Conservation (phyloP, 2,329 filamentous ascomycete genomes). For the Alternaria arbusti region DNA sequence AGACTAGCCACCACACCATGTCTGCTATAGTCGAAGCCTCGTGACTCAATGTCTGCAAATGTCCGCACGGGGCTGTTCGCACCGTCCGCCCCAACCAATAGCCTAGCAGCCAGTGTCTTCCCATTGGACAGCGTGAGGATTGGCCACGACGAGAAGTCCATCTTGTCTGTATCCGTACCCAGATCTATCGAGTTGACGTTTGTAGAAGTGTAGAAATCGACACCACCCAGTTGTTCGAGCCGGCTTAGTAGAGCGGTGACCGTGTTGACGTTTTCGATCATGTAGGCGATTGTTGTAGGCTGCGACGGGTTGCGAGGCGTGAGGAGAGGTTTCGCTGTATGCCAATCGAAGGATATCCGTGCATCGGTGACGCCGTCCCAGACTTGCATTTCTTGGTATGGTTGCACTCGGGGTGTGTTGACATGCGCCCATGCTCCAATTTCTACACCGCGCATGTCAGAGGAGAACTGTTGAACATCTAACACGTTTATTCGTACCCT, state of each 20-base stretch:
- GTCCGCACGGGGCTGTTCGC: slow-evolving; percentile 91
- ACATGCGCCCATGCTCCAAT: slow-evolving; percentile 89
- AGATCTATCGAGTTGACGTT: slow-evolving; percentile 81
- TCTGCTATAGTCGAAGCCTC: slow-evolving; percentile 91
- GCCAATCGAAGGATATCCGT: slow-evolving; percentile 87
- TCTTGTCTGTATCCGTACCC: slow-evolving; percentile 68
- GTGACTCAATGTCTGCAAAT: slow-evolving; percentile 84
- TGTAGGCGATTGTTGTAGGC: slow-evolving; percentile 79
- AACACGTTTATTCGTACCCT: slow-evolving; percentile 48
- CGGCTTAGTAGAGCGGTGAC: slow-evolving; percentile 77
- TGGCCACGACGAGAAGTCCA: slow-evolving; percentile 88
- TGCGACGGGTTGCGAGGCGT: slow-evolving; percentile 50
- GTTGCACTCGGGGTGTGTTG: slow-evolving; percentile 74
- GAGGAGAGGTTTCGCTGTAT: slow-evolving; percentile 49
- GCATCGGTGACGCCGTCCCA: slow-evolving; percentile 94
- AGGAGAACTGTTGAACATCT: neutral
- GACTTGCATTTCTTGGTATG: slow-evolving; percentile 95
- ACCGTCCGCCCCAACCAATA: slow-evolving; percentile 92
- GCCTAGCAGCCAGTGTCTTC: slow-evolving; percentile 73
- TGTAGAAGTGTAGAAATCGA: slow-evolving; percentile 76
- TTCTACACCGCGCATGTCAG: slow-evolving; percentile 41
- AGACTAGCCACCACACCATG: slow-evolving; percentile 93
- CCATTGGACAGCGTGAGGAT: slow-evolving; percentile 75
- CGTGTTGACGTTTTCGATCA: slow-evolving; percentile 94
- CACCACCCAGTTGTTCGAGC: slow-evolving; percentile 70